phyloP scores from a whole-genome alignment of 805 yeast species.

The Nakazawaea populi region DNA sequence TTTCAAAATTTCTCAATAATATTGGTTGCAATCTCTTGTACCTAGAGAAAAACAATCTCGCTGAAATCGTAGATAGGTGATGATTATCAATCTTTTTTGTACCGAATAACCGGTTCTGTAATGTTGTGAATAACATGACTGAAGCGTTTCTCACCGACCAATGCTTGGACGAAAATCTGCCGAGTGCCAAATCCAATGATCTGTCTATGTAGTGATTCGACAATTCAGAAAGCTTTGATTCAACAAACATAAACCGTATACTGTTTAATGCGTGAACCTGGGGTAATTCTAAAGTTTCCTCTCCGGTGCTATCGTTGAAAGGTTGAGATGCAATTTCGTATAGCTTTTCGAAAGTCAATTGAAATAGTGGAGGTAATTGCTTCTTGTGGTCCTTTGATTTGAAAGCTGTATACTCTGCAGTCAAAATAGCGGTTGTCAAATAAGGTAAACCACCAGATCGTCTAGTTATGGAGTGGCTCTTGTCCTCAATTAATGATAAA shows the following conservation, averaged over 20 bases:
- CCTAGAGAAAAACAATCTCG: conserved; percentile 66
- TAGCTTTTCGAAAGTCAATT: conserved; percentile 45
- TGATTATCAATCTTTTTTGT: conserved; percentile 36
- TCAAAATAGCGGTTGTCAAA: conserved; percentile 68
- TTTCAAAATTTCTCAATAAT: conserved; percentile 37
- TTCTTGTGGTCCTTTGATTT: conserved; percentile 4
- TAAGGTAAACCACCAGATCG: conserved; percentile 92
- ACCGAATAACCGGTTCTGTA: conserved; percentile 79
- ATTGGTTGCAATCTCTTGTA: conserved; percentile 47
- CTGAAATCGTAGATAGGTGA: conserved; percentile 34
- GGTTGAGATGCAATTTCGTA: conserved; percentile 49
- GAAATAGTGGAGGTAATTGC: conserved; percentile 30
- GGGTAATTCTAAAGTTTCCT: conserved; percentile 64
- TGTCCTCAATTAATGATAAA: conserved; percentile 43
- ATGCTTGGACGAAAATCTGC: conserved; percentile 53
- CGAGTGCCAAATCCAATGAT: conserved; percentile 56
- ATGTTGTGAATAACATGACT: conserved; percentile 83
- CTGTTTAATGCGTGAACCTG: conserved; percentile 94
- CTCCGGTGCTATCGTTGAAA: conserved; percentile 37
- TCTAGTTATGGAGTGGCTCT: conserved; percentile 71
- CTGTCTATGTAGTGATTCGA: conserved; percentile 47
- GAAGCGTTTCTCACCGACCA: conserved; percentile 94
- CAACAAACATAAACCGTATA: conserved; percentile 67
- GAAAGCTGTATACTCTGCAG: conserved; percentile 31
- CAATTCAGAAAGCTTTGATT: conserved; percentile 53